Evolutionary conservation across 2,329 filamentous ascomycete species (phyloP).

Genomic region (Fusarium sambucinum): DNA sequence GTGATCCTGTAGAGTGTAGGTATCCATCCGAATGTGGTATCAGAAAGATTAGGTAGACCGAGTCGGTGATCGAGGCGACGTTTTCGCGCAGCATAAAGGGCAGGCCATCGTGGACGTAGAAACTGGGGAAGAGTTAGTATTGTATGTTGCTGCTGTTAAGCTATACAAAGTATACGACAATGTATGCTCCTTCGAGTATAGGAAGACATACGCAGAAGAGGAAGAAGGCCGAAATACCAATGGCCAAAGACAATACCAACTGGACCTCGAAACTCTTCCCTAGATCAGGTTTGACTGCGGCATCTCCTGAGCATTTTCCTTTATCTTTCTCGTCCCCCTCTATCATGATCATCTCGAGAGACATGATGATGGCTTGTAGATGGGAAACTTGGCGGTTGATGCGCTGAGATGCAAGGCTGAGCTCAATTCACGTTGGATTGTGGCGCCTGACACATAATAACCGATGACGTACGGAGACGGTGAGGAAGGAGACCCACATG

Average conservation of each 20-base stretch:
- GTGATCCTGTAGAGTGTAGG: constrained; percentile 84
- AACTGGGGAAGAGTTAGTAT: constrained; percentile 62
- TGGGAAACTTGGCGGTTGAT: constrained; percentile 18
- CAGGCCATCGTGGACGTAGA: constrained; percentile 90
- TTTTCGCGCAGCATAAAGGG: constrained; percentile 90
- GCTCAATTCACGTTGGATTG: constrained; percentile 17
- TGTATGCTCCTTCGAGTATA: neutral
- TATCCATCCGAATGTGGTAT: constrained; percentile 94
- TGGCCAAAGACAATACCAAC: constrained; percentile 75
- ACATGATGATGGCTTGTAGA: constrained; percentile 12
- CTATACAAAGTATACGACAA: neutral
- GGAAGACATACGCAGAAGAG: constrained; percentile 75
- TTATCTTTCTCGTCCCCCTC: neutral
- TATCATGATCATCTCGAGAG: constrained; percentile 14
- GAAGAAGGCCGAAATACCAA: constrained; percentile 79
- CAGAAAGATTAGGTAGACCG: constrained; percentile 81
- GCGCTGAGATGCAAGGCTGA: constrained; percentile 39
- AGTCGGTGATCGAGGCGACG: constrained; percentile 71
- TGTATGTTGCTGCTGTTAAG: no score
- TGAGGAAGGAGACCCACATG: constrained; percentile 24
- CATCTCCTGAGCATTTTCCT: constrained; percentile 3
- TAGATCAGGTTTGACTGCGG: constrained; percentile 45
- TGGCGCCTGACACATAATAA: constrained; percentile 28
- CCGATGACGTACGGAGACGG: constrained; percentile 35
- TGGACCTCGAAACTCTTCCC: constrained; percentile 70